Conservation (phyloP, 768 basidiomycete species). For the Lactifluus hygrophoroides region DNA sequence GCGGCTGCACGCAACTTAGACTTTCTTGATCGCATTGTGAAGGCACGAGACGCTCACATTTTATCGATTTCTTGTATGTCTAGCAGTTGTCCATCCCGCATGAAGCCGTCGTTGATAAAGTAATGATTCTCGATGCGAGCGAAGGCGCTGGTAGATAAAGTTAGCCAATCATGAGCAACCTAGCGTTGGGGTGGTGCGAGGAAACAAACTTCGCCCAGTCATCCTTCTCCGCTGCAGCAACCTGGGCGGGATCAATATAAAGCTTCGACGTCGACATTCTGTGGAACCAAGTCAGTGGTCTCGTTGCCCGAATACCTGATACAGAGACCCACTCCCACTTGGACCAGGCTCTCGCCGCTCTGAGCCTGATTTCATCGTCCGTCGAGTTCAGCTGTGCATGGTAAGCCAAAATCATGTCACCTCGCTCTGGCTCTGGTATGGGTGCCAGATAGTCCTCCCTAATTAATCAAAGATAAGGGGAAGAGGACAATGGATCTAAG, state of each 20-base stretch:
- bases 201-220: slow-evolving; percentile 62
- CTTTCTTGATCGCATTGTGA: not conserved
- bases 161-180: not conserved
- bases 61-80: slow-evolving; percentile 80
- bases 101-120: slow-evolving; percentile 84
- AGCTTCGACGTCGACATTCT: slow-evolving; percentile 83
- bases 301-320: not conserved
- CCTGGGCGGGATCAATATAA: slow-evolving; percentile 54
- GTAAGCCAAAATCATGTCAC: slow-evolving; percentile 78
- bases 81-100: slow-evolving; percentile 82
- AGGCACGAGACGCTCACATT: slow-evolving; percentile 44
- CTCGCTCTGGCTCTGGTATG: slow-evolving; percentile 73
- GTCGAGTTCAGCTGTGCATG: slow-evolving; percentile 66
- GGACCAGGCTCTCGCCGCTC: slow-evolving; percentile 78
- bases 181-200: not conserved
- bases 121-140: slow-evolving; percentile 88
- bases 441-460: slow-evolving; percentile 81
- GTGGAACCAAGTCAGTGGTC: not conserved
- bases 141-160: slow-evolving; percentile 49
- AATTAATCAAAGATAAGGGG: not conserved
- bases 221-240: slow-evolving; percentile 63
- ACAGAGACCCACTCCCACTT: slow-evolving; percentile 73
- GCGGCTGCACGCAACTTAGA: slow-evolving; percentile 43
- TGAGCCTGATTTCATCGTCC: slow-evolving; percentile 55
- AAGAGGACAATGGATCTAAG: not conserved